These are phyloP conservation scores for Fusarium floridanum DNA, from an alignment of 2,329 filamentous ascomycete species.

Conservation along the genomic window DNA sequence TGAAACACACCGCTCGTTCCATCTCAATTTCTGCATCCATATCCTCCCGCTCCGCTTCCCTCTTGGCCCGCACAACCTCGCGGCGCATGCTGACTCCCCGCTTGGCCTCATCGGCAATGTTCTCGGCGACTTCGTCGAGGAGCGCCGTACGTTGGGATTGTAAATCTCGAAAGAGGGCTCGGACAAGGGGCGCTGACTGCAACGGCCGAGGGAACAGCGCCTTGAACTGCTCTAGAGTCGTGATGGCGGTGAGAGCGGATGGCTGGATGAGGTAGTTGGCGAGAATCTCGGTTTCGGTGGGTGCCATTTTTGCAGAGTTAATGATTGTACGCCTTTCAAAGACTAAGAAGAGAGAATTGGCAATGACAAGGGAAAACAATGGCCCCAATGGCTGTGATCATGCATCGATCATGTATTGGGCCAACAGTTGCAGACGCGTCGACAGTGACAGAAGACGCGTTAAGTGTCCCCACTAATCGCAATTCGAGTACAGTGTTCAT, in stretches of 20 bases:
- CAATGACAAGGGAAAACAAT: not conserved
- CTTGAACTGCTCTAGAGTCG: slow-evolving; percentile 81
- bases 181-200: slow-evolving; percentile 75
- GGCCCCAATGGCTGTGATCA: not conserved
- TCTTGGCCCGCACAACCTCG: slow-evolving; percentile 67
- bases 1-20: slow-evolving; percentile 64
- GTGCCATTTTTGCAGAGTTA: slow-evolving; percentile 67
- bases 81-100: slow-evolving; percentile 70
- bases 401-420: not conserved
- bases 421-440: slow-evolving; percentile 29
- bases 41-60: slow-evolving; percentile 66
- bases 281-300: slow-evolving; percentile 81
- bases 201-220: slow-evolving; percentile 79
- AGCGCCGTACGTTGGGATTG: slow-evolving; percentile 78
- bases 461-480: slow-evolving; percentile 30
- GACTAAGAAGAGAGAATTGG: not conserved
- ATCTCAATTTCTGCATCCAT: slow-evolving; percentile 74
- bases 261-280: slow-evolving; percentile 83
- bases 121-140: slow-evolving; percentile 75
- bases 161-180: slow-evolving; percentile 81
- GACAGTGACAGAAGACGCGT: slow-evolving; percentile 30
- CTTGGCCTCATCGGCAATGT: slow-evolving; percentile 74
- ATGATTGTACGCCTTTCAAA: not conserved
- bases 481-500: slow-evolving; percentile 11
- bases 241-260: slow-evolving; percentile 78